Base-by-base conservation (phyloP, 345 rosid genomes). In the Fremontodendron californicum region DNA sequence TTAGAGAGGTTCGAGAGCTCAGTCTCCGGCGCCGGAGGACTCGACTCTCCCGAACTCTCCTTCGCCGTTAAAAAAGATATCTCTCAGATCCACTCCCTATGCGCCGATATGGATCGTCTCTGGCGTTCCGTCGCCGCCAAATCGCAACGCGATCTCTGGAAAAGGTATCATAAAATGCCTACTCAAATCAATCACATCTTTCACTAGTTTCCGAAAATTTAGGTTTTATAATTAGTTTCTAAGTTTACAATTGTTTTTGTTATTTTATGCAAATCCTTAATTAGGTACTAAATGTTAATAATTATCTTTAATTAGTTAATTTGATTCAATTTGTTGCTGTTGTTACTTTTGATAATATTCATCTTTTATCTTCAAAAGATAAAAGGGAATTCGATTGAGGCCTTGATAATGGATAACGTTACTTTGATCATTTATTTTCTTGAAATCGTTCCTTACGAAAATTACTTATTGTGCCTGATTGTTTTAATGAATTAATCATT, bases 121-220 rank as follows among this genome's bases (percentile, higher is more conserved):
- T 96, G 97, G 96, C 98, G 93, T 27, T 90, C 94, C 15, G 79
- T 96, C 40, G 79, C 90, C 72, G 84, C 90, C 71, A 90, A 91
- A 79, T 85, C 98, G 0, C 98, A 92, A 23, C 98, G 99, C 71
- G 98, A 96, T 89, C 98, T 96, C 83, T 96, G 99, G 98, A 88
- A 88, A 85, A 87, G 98, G 96, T 89, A 71, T 8, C 5, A 9
- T 12, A 16, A 69, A 71, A 49, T 15, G 39, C 12, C 57, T 29
- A 48, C 21, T 16, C 8, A n/a, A n/a, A n/a, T n/a, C n/a, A 70
- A 48, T 70, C 40, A 29, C 27, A 45, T 61, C 31, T 43, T 29
- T 75, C 55, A 12, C 55, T 15, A 3, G 10, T 35, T 73, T 55
- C 46, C 23, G 76, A 27, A 37, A 11, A 0, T 25, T 23, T 7